A percentile compares a stretch with the other conserved stretches of the same genome.
phyloP scores from a whole-genome alignment of 116 monocot species.

The Dioscorea cayenensis region DNA sequence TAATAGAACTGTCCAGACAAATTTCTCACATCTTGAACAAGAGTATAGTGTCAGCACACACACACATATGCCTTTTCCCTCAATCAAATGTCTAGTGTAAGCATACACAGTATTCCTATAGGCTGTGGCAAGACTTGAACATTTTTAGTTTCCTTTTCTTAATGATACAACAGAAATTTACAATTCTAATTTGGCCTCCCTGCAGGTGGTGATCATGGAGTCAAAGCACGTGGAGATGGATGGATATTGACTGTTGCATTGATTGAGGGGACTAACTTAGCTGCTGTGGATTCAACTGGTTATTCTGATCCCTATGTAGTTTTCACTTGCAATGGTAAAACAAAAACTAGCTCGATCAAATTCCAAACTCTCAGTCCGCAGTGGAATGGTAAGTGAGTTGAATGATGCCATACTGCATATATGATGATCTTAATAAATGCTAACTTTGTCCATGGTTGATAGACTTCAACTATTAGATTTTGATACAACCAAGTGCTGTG shows the following conservation, averaged over 20 bases:
- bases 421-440: neutral
- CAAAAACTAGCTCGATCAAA: conserved; percentile 93
- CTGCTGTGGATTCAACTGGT: conserved; percentile 56
- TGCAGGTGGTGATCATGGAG: conserved; percentile 83
- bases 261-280: conserved; percentile 67
- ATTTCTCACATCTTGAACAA: too few relatives aligned
- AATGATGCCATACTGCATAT: neutral
- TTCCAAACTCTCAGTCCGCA: conserved; percentile 84
- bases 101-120: too few relatives aligned
- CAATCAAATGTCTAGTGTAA: too few relatives aligned
- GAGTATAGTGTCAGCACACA: too few relatives aligned
- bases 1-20: too few relatives aligned
- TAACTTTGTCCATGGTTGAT: too few relatives aligned
- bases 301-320: conserved; percentile 84
- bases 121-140: too few relatives aligned
- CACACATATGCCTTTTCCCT: too few relatives aligned
- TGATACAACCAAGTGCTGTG: too few relatives aligned
- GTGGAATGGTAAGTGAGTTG: conserved; percentile 75
- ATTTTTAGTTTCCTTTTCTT: neutral
- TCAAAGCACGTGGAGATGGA: conserved; percentile 94
- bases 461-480: too few relatives aligned
- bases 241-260: conserved; percentile 94
- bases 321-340: conserved; percentile 87
- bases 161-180: neutral
- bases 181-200: conserved; percentile 1